Evolutionary conservation across 2,329 filamentous ascomycete species (phyloP), one percentile per base, ranked within the genome.

Genomic region (Chaetomiaceae sp.): DNA sequence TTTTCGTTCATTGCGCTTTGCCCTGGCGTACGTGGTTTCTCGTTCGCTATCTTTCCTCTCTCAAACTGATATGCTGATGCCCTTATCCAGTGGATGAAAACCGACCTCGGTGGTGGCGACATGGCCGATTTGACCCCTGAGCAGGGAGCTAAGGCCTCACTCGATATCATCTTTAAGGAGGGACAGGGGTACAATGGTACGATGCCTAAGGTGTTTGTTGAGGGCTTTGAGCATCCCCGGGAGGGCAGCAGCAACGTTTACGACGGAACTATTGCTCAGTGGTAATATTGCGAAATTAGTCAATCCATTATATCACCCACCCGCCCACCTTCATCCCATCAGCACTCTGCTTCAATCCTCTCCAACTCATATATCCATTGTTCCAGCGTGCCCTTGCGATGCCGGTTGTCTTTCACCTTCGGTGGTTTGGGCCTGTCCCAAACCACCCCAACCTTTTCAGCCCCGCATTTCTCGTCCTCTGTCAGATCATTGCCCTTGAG

Each of bases 1-100:
- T n/a, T n/a, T n/a, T n/a, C n/a, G n/a, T n/a, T n/a, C n/a, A n/a
- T n/a, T n/a, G n/a, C n/a, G n/a, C n/a, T n/a, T n/a, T n/a, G n/a
- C n/a, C n/a, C n/a, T n/a, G n/a, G n/a, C n/a, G n/a, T n/a, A n/a
- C n/a, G n/a, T n/a, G n/a, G n/a, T n/a, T n/a, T n/a, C n/a, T n/a
- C n/a, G n/a, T n/a, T n/a, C n/a, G n/a, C n/a, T n/a, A n/a, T n/a
- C n/a, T n/a, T n/a, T n/a, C n/a, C n/a, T n/a, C n/a, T n/a, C n/a
- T n/a, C n/a, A n/a, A n/a, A n/a, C n/a, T n/a, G n/a, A n/a, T n/a
- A n/a, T n/a, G n/a, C n/a, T n/a, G n/a, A n/a, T n/a, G n/a, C n/a
- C n/a, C n/a, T n/a, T n/a, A n/a, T n/a, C 15, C n/a, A 38, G 35
- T 38, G 48, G 40, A 9, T 45, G 14, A 50, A 50, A 26, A 50